Percentiles rank a stretch among this genome's conserved stretches.
phyloP scores from a whole-genome alignment of 106 monocot species.

The Amphibolis antarctica region DNA sequence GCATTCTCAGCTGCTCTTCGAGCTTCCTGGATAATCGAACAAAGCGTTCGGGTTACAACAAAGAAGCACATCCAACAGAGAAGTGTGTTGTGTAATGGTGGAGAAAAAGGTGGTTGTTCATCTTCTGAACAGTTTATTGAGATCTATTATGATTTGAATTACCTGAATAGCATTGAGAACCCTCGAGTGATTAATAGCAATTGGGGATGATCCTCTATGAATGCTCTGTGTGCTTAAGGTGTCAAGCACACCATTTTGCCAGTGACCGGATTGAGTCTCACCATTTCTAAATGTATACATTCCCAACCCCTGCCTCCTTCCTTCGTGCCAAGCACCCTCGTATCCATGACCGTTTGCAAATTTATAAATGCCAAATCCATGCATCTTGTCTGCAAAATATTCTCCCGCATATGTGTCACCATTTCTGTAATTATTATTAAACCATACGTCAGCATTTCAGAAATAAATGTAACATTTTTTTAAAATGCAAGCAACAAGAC shows the following conservation, averaged over 20 bases:
- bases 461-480: too few relatives aligned
- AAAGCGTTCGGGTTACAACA: not conserved
- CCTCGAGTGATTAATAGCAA: conserved; percentile 73
- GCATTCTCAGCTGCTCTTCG: conserved; percentile 64
- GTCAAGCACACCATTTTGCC: conserved; percentile 57
- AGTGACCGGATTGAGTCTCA: conserved; percentile 52
- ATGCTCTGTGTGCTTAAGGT: conserved; percentile 49
- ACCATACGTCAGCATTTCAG: too few relatives aligned
- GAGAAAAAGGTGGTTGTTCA: too few relatives aligned
- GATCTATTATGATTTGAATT: not conserved
- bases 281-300: conserved; percentile 65
- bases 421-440: conserved; percentile 29
- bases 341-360: conserved; percentile 82
- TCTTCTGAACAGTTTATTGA: too few relatives aligned
- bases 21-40: conserved; percentile 57
- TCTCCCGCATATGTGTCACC: conserved; percentile 81
- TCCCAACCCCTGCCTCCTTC: conserved; percentile 65
- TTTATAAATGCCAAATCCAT: conserved; percentile 61
- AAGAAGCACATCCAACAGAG: not conserved
- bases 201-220: conserved; percentile 39
- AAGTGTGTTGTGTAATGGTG: too few relatives aligned
- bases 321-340: conserved; percentile 90
- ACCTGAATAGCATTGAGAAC: conserved; percentile 91
- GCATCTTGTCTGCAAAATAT: conserved; percentile 87
- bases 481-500: too few relatives aligned